Base-by-base conservation (phyloP, 1,284 basidiomycete species). In the Trichosporon sp. region DNA sequence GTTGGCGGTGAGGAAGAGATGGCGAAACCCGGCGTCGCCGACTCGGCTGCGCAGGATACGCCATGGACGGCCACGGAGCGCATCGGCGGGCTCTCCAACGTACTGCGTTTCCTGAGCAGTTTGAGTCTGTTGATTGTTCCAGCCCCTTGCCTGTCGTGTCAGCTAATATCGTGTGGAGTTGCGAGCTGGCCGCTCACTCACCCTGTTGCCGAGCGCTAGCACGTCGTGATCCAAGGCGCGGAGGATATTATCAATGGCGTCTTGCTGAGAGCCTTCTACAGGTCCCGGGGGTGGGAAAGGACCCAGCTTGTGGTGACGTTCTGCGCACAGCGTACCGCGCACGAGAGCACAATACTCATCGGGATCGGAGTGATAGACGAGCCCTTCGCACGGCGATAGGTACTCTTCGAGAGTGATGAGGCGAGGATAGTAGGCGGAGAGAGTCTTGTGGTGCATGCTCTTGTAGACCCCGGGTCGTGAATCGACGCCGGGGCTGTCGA, bases 1-100 rank as follows among this genome's bases (percentile, higher is more conserved):
- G 6, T 85, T 84, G 3, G 84, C 80, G 31, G 79, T 67, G 7
- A 84, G 76, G 10, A 88, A 77, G n/a, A 88, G 74, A 65, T 85
- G 79, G 5, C 80, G 73, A 68, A 88, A 84, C 0, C 77, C 74
- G 5, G 77, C 76, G 21, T 85, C 79, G 0, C 86, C 86, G 19
- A 86, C 71, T 10, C 84, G 85, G 70, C 10, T 19, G 37, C 79
- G 76, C 2, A 83, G 70, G n/a, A 79, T 71, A 32, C 69, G 70
- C 79, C 79, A 83, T 1, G 74, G 51, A 1, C 65, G 43, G 8
- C 66, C 54, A 5, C 75, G 67, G 0, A 83, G 74, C 1, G 73
- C 69, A 1, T 76, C 70, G 32, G 71, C 70, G 1, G 79, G 76
- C 40, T 66, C 73, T 32, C 78, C 74, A 1, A 74, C 76, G 68